phyloP scores from a whole-genome alignment of 2,329 filamentous ascomycete species.

The Clarireedia paspali region DNA sequence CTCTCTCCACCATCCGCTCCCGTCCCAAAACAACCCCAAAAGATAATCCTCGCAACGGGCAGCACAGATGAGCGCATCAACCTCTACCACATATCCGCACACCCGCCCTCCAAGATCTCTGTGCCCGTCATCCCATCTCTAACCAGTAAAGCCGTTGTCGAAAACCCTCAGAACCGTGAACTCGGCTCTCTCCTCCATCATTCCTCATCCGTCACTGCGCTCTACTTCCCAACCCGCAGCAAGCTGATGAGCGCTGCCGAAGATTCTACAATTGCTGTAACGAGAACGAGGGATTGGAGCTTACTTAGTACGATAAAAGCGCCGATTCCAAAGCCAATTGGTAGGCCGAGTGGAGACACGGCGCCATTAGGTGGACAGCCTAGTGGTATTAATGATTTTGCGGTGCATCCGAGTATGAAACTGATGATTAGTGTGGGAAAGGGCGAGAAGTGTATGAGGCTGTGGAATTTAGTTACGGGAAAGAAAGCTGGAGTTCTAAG shows the following conservation, averaged over 20 bases:
- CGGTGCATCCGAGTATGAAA: constrained; percentile 93
- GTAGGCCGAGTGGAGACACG: constrained; percentile 83
- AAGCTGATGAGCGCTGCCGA: constrained; percentile 86
- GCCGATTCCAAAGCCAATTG: constrained; percentile 71
- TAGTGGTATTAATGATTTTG: constrained; percentile 88
- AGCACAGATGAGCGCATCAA: constrained; percentile 93
- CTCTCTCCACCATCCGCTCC: constrained; percentile 67
- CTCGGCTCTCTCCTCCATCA: constrained; percentile 84
- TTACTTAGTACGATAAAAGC: constrained; percentile 82
- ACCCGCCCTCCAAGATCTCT: constrained; percentile 50
- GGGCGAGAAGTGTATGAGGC: constrained; percentile 81
- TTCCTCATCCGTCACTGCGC: constrained; percentile 67
- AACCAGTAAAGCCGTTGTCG: constrained; percentile 64
- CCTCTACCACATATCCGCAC: constrained; percentile 78
- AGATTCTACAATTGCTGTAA: constrained; percentile 86
- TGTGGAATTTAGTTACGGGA: constrained; percentile 96
- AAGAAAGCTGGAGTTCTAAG: constrained; percentile 91
- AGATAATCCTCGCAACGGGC: constrained; percentile 83
- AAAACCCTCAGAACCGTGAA: constrained; percentile 82
- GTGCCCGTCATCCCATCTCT: constrained; percentile 58
- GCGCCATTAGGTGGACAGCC: constrained; percentile 73
- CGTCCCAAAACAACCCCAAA: constrained; percentile 58
- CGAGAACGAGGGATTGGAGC: constrained; percentile 82
- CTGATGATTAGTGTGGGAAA: constrained; percentile 89
- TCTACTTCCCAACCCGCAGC: constrained; percentile 75